Conservation (phyloP, 1,284 basidiomycete genomes). For the Cutaneotrichosporon sp. region DNA sequence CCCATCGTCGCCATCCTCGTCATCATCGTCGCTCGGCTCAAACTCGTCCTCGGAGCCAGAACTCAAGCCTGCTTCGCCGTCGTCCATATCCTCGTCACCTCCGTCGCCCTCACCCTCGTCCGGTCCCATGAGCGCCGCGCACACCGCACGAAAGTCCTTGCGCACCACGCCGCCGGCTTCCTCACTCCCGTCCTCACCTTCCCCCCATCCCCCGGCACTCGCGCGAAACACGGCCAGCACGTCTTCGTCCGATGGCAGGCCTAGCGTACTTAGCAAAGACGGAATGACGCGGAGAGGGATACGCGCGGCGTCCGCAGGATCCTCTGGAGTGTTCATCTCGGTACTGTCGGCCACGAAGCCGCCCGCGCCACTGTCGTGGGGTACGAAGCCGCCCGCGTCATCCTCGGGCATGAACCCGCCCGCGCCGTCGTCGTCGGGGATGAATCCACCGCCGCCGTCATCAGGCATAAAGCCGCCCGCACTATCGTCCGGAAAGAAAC, state of each 20-base stretch:
- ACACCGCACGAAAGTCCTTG: constrained; percentile 41
- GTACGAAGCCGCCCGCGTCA: neutral
- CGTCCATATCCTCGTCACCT: constrained; percentile 3
- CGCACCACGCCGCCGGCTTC: constrained; percentile 19
- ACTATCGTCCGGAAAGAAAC: constrained; percentile 20
- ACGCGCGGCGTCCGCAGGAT: constrained; percentile 4
- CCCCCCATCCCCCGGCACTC: constrained; percentile 41
- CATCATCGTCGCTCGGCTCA: constrained; percentile 22
- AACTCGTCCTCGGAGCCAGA: constrained; percentile 26
- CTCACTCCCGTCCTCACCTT: constrained; percentile 9
- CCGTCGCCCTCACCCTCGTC: constrained; percentile 18
- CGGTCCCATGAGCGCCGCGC: constrained; percentile 44
- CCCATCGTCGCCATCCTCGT: constrained; percentile 10
- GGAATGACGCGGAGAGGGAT: constrained; percentile 37
- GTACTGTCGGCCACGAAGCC: constrained; percentile 20
- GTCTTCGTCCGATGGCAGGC: constrained; percentile 44
- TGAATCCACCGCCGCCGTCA: constrained; percentile 16
- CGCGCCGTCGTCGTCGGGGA: constrained; percentile 12
- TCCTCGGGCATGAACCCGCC: constrained; percentile 13
- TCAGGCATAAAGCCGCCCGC: constrained; percentile 25
- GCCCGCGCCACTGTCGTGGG: constrained; percentile 9
- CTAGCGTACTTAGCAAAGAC: constrained; percentile 29
- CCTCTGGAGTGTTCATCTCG: neutral
- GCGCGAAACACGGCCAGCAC: constrained; percentile 42
- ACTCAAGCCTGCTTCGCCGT: constrained; percentile 2